These are phyloP conservation scores for Arabidopsis suecica DNA, from an alignment of 345 rosid species.

Conservation along the genomic window DNA sequence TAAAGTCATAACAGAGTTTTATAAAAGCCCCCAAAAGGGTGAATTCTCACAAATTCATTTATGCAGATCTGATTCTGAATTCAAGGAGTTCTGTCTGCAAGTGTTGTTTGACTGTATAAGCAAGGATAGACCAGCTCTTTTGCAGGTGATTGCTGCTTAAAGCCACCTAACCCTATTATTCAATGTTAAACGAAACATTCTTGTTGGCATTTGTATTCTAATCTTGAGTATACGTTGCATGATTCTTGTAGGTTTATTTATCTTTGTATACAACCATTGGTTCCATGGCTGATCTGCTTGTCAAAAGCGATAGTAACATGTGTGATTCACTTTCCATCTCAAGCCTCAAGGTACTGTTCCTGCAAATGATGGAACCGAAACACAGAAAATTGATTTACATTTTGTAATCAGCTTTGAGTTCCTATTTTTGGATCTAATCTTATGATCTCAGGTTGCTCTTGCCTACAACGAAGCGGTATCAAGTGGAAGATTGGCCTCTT, in stretches of 20 bases:
- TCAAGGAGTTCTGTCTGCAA: conserved; percentile 96
- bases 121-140: conserved; percentile 95
- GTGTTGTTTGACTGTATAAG: conserved; percentile 92
- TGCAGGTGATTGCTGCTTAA: conserved; percentile 65
- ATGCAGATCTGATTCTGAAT: conserved; percentile 80
- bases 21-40: too few relatives aligned
- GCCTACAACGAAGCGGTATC: conserved; percentile 76
- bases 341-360: conserved; percentile 72
- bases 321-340: conserved; percentile 74
- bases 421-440: conserved; percentile 17
- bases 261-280: conserved; percentile 75
- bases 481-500: conserved; percentile 64
- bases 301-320: conserved; percentile 46
- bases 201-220: conserved; percentile 21
- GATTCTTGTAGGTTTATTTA: conserved; percentile 71
- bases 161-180: conserved; percentile 2
- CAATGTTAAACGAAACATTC: conserved; percentile 10
- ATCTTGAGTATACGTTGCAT: conserved; percentile 17
- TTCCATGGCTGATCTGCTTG: conserved; percentile 74
- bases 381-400: not conserved
- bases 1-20: conserved; percentile 6
- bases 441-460: conserved; percentile 68
- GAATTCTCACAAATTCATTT: conserved; percentile 29
- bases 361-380: not conserved
- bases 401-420: not conserved